Evolutionary conservation across 2,329 filamentous ascomycete genomes (phyloP).

Genomic region (Samsoniella hepiali): DNA sequence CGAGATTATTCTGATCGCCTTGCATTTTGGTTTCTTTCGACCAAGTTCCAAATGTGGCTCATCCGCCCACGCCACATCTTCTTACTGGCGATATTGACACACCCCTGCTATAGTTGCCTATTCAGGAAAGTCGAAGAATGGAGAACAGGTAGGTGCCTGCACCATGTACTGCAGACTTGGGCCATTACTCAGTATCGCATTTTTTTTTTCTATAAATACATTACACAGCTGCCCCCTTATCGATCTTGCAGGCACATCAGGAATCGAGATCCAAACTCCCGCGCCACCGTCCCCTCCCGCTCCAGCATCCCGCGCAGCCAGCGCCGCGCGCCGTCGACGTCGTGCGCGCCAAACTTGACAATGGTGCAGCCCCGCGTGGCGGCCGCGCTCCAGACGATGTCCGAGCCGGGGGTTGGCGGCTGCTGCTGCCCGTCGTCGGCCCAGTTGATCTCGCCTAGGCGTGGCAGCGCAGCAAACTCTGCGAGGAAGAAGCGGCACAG

Average conservation of each 20-base stretch:
- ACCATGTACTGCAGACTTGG: too few species aligned
- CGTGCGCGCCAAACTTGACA: conserved; percentile 79
- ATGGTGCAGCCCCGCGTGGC: conserved; percentile 71
- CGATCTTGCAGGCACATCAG: conserved; percentile 61
- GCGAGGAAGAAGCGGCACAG: conserved; percentile 67
- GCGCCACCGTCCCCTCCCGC: conserved; percentile 63
- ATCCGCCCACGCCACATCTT: background rate
- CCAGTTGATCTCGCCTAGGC: conserved; percentile 74
- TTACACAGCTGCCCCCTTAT: background rate
- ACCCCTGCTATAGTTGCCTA: background rate
- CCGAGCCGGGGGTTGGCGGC: conserved; percentile 33
- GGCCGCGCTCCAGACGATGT: conserved; percentile 74
- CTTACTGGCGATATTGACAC: background rate
- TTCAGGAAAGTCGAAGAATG: conserved; percentile 3
- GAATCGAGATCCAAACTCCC: conserved; percentile 70
- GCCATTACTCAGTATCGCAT: background rate
- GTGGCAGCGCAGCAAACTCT: conserved; percentile 69
- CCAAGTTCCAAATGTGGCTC: background rate
- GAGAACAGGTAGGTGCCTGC: background rate
- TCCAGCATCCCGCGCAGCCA: conserved; percentile 71
- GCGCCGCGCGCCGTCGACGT: conserved; percentile 69
- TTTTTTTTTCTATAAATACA: background rate
- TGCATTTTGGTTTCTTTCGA: too few species aligned
- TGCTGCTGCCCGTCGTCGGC: conserved; percentile 44
- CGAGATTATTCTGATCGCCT: too few species aligned